These are phyloP conservation scores for Carex arenaria DNA, from an alignment of 202 grass and related monocot genomes.

Conservation along the genomic window DNA sequence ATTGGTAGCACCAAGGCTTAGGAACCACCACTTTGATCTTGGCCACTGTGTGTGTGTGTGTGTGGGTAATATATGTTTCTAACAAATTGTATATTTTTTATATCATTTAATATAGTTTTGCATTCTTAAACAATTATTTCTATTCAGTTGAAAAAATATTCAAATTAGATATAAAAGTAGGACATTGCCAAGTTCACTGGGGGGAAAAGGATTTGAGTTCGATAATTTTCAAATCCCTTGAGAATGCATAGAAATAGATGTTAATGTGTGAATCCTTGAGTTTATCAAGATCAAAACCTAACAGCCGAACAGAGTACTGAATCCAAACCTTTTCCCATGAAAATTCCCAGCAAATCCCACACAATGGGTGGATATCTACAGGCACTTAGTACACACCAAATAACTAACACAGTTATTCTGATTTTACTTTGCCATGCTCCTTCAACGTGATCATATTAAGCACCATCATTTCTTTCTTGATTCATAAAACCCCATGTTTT, in stretches of 20 bases:
- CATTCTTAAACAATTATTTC: not conserved
- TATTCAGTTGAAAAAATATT: not conserved
- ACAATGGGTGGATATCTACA: not conserved
- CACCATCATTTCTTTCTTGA: slow-evolving; percentile 14
- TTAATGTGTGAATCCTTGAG: not conserved
- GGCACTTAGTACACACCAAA: not conserved
- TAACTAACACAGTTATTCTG: not conserved
- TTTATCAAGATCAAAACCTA: not conserved
- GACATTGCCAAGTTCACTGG: not conserved
- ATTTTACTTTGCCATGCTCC: slow-evolving; percentile 13
- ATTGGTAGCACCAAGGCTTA: too few species aligned
- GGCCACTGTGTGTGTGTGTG: not conserved
- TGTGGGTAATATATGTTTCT: not conserved
- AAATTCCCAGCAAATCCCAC: not conserved
- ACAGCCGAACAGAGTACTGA: not conserved
- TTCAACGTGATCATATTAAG: not conserved
- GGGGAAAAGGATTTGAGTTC: not conserved
- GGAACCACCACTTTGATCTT: too few species aligned
- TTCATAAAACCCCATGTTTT: slow-evolving; percentile 19
- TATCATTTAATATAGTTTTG: not conserved
- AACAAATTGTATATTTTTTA: not conserved
- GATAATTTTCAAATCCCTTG: not conserved
- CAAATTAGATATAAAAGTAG: not conserved
- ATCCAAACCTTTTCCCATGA: not conserved
- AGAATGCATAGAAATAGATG: not conserved